Evolutionary conservation across 2,329 filamentous ascomycete genomes (phyloP), one percentile per base, ranked within the genome.

Genomic region (Phialemoniopsis sp.): DNA sequence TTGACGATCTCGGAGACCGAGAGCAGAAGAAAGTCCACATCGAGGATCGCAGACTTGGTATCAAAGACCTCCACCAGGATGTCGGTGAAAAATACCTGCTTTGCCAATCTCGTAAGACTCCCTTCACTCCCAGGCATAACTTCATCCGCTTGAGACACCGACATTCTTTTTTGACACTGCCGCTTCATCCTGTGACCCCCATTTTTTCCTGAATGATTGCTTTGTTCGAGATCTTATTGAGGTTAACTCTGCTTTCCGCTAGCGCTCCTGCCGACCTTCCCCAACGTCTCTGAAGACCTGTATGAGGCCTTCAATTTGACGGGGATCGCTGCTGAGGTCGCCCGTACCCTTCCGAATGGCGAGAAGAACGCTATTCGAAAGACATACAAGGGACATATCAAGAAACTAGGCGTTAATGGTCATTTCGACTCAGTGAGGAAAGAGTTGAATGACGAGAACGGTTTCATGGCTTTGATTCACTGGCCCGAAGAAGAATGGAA

Each of bases 301-400:
- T 83, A 77, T 52, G 68, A 73, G 43, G 65, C 72, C 54, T 84
- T 78, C 58, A 66, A 67, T 51, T 61, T 84, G 47, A 66, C 68
- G 35, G 62, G 58, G 38, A 69, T 84, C 40, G 79, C 80, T 42
- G 70, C 73, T 41, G 74, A 80, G 47, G 78, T 83, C 31, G 80
- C 80, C 44, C 72, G 80, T 44, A 75, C 75, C 38, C 76, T 80
- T 54, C 76, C 78, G 13, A 80, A 80, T 55, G 80, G 80, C 47
- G 76, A 81, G 57, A 83, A 82, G 67, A 83, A 83, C 53, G 76
- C 75, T 46, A 66, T 84, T 36, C 72, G 80, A 18, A 83, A 83
- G 56, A 82, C 79, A 13, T 84, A 83, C 65, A 84, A 84, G 59
- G 78, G 78, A 38, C 77, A 83, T 48, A 79, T 84, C 56, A 83